A percentile compares a stretch with the other conserved stretches of the same genome.
These are phyloP conservation scores for Wakefieldia striispora DNA, from an alignment of 768 basidiomycete species.

Conservation along the genomic window DNA sequence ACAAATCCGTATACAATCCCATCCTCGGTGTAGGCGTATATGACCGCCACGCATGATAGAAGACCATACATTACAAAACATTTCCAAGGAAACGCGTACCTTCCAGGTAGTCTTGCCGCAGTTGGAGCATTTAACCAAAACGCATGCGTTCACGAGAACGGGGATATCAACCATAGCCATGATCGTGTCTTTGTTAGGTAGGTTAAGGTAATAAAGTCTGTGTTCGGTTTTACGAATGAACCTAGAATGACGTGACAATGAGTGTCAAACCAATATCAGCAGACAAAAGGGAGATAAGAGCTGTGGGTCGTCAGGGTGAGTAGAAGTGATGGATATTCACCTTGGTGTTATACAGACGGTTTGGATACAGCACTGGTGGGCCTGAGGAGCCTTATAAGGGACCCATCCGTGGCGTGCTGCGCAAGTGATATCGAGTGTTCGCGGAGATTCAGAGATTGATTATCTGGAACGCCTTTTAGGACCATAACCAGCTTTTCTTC, in stretches of 20 bases:
- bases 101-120: constrained; percentile 74
- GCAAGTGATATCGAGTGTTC: constrained; percentile 1
- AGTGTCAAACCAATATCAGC: constrained; percentile 6
- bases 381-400: constrained; percentile 1
- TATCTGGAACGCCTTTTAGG: constrained; percentile 5
- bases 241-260: constrained; percentile 20
- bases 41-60: constrained; percentile 20
- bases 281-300: not conserved
- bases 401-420: not conserved
- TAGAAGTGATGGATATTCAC: constrained; percentile 4
- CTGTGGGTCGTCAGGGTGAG: constrained; percentile 7
- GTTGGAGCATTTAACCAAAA: constrained; percentile 51
- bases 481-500: constrained; percentile 14
- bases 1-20: constrained; percentile 14
- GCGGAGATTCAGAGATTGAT: constrained; percentile 11
- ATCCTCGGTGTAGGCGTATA: constrained; percentile 14
- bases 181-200: constrained; percentile 20
- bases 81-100: constrained; percentile 37
- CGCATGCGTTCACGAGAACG: constrained; percentile 53
- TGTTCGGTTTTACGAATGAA: constrained; percentile 13
- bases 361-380: too few species aligned
- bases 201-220: constrained; percentile 35
- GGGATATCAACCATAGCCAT: constrained; percentile 24
- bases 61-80: constrained; percentile 14
- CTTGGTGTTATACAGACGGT: constrained; percentile 4